These are phyloP conservation scores for Thermothielavioides terrestris DNA, from an alignment of 495 filamentous ascomycete species.

Conservation along the genomic window DNA sequence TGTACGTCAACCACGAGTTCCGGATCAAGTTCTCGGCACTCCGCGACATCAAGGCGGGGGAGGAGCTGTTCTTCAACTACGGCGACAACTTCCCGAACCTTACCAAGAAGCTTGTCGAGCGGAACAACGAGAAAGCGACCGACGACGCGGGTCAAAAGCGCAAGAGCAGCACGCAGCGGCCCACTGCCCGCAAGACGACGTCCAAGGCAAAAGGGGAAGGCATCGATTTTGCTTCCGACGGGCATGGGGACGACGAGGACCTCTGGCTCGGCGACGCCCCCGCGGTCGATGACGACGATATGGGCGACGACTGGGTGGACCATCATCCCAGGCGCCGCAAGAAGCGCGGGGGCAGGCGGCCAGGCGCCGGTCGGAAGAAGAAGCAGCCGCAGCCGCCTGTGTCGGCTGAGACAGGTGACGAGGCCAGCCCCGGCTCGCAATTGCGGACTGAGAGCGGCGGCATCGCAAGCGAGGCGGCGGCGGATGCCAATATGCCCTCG, in stretches of 20 bases:
- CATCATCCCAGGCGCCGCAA: conserved; percentile 6
- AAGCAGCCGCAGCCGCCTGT: conserved; percentile 4
- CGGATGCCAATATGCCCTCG: conserved; percentile 5
- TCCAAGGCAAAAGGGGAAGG: conserved; percentile 13
- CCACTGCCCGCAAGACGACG: conserved; percentile 17
- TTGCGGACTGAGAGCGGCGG: conserved; percentile 17
- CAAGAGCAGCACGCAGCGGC: conserved; percentile 13
- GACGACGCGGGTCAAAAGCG: conserved; percentile 12
- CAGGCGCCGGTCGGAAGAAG: conserved; percentile 25
- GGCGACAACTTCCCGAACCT: conserved; percentile 45
- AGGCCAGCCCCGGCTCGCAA: neutral
- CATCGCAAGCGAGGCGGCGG: conserved; percentile 10
- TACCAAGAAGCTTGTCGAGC: conserved; percentile 41
- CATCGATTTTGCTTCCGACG: conserved; percentile 4
- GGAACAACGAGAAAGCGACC: conserved; percentile 30
- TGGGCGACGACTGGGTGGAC: conserved; percentile 12
- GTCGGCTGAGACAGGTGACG: neutral
- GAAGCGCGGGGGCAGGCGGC: conserved; percentile 24
- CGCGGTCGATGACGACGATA: conserved; percentile 19
- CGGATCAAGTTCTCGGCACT: conserved; percentile 60
- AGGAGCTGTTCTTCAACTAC: conserved; percentile 68
- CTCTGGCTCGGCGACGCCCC: neutral
- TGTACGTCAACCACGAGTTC: conserved; percentile 55
- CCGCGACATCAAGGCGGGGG: conserved; percentile 49
- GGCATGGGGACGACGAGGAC: conserved; percentile 9